phyloP scores from a whole-genome alignment of 495 filamentous ascomycete species.

The Penicillium ochrochloron region DNA sequence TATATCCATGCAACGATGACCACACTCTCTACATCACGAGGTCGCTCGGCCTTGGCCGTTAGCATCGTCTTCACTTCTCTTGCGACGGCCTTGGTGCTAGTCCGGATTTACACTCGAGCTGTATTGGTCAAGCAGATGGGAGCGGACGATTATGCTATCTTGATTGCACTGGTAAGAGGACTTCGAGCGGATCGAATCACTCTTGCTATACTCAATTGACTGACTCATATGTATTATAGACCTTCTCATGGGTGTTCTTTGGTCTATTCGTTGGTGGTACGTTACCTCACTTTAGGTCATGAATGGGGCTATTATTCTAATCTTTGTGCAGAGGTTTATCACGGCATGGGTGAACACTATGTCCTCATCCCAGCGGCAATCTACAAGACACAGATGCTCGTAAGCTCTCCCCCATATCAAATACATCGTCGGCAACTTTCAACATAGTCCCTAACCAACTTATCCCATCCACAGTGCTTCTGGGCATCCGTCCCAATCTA shows the following conservation, averaged over 20 bases:
- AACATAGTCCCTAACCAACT: neutral
- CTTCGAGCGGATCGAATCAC: no score
- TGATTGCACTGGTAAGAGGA: constrained; percentile 36
- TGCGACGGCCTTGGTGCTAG: constrained; percentile 33
- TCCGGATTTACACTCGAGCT: constrained; percentile 57
- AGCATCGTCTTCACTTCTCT: constrained; percentile 40
- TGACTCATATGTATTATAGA: constrained; percentile 13
- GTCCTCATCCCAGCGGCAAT: constrained; percentile 26
- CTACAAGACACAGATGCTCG: constrained; percentile 40
- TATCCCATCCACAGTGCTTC: constrained; percentile 29
- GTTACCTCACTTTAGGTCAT: constrained; percentile 5
- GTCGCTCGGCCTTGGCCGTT: constrained; percentile 35
- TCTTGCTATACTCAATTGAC: neutral
- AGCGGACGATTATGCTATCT: constrained; percentile 51
- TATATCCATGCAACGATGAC: constrained; percentile 32
- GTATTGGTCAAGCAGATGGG: constrained; percentile 63
- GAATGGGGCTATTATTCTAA: constrained; percentile 11
- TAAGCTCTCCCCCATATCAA: constrained; percentile 14
- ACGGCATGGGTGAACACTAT: constrained; percentile 46
- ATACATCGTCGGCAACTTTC: neutral
- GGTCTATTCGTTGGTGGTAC: constrained; percentile 40
- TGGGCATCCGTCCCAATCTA: constrained; percentile 45
- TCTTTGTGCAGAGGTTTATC: constrained; percentile 32
- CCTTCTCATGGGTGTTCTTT: constrained; percentile 45
- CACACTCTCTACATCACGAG: constrained; percentile 36